These are phyloP conservation scores for Alternaria sp. DNA, from an alignment of 2,329 filamentous ascomycete species.

Conservation along the genomic window DNA sequence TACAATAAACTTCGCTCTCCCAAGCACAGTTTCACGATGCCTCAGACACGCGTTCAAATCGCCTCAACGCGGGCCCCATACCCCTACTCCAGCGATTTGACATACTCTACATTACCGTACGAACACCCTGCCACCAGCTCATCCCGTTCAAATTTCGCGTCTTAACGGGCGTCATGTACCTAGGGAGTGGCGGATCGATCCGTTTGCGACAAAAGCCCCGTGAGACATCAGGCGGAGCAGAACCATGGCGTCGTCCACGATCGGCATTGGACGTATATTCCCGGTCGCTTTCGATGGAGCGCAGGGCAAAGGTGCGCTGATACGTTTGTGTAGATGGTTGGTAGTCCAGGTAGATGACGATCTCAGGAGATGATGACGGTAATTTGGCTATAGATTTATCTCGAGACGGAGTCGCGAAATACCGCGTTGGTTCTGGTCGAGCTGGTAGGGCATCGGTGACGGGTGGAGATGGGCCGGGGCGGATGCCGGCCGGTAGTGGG, in stretches of 20 bases:
- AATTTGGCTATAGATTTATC: not conserved
- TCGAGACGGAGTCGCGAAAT: not conserved
- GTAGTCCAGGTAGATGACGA: not conserved
- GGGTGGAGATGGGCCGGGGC: not conserved
- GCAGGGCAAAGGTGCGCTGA: not conserved
- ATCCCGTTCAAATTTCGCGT: not conserved
- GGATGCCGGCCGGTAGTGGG: not conserved
- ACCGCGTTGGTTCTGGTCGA: not conserved
- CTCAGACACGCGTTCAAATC: not conserved
- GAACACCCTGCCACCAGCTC: not conserved
- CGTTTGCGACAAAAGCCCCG: not conserved
- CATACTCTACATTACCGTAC: not conserved
- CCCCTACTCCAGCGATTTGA: not conserved
- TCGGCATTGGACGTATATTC: not conserved
- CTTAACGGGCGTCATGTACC: not conserved
- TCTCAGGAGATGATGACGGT: not conserved
- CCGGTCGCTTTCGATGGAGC: not conserved
- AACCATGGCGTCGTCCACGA: not conserved
- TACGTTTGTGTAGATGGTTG: not conserved
- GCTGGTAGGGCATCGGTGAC: not conserved
- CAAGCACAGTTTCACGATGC: not conserved
- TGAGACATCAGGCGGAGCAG: not conserved
- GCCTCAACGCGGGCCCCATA: not conserved
- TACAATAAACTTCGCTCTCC: not conserved
- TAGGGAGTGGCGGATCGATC: not conserved